Evolutionary conservation across 768 basidiomycete genomes (phyloP).

Genomic region (Hygrophoropsis aurantiaca): DNA sequence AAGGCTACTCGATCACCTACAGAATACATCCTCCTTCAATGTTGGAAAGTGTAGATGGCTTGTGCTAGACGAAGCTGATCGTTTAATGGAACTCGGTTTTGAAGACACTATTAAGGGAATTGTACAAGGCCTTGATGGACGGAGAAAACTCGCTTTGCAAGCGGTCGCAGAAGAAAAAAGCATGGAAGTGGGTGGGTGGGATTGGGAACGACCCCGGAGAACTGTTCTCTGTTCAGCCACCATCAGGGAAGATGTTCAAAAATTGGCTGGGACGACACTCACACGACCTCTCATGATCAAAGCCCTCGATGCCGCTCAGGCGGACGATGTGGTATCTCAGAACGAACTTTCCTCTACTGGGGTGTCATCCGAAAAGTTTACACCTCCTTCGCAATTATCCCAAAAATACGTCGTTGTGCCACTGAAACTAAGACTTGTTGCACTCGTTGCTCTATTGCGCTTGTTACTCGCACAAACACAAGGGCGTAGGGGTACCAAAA

Average conservation of each 20-base stretch:
- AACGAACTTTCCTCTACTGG: slow-evolving; percentile 16
- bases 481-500: slow-evolving; percentile 56
- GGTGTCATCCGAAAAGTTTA: slow-evolving; percentile 60
- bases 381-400: slow-evolving; percentile 88
- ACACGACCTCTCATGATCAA: slow-evolving; percentile 82
- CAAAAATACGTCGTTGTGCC: slow-evolving; percentile 92
- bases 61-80: slow-evolving; percentile 95
- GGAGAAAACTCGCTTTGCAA: slow-evolving; percentile 66
- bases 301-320: slow-evolving; percentile 53
- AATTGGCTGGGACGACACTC: slow-evolving; percentile 82
- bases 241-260: slow-evolving; percentile 92
- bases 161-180: slow-evolving; percentile 67
- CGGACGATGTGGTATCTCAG: slow-evolving; percentile 14
- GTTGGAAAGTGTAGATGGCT: slow-evolving; percentile 95
- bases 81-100: slow-evolving; percentile 97
- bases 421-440: slow-evolving; percentile 90
- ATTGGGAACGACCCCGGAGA: slow-evolving; percentile 73
- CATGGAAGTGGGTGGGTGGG: slow-evolving; percentile 80
- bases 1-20: slow-evolving; percentile 91
- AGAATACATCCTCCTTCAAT: slow-evolving; percentile 91
- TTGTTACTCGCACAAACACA: slow-evolving; percentile 68
- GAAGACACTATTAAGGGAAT: slow-evolving; percentile 94
- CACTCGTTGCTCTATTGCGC: slow-evolving; percentile 83
- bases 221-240: slow-evolving; percentile 97
- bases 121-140: slow-evolving; percentile 81